phyloP scores from a whole-genome alignment of 2,329 filamentous ascomycete genomes.

The Cadophora gregata region DNA sequence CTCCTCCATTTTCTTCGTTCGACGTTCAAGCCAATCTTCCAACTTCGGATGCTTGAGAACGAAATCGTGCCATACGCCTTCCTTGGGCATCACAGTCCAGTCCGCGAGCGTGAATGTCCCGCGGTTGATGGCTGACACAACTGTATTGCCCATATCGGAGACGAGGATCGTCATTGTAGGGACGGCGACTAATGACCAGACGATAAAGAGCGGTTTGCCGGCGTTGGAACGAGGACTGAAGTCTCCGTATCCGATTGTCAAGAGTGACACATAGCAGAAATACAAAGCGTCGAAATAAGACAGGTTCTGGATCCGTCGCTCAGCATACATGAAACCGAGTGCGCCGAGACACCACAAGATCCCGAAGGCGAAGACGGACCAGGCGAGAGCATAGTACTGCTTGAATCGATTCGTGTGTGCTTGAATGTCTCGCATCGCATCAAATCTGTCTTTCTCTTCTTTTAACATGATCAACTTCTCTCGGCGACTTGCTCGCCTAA shows the following conservation, averaged over 20 bases:
- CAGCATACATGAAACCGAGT: slow-evolving; percentile 66
- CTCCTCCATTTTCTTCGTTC: slow-evolving; percentile 48
- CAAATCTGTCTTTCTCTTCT: slow-evolving; percentile 64
- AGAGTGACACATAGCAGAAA: slow-evolving; percentile 70
- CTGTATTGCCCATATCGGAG: slow-evolving; percentile 67
- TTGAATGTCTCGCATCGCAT: slow-evolving; percentile 69
- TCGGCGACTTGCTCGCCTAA: slow-evolving; percentile 31
- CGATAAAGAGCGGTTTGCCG: slow-evolving; percentile 71
- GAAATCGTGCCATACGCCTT: slow-evolving; percentile 59
- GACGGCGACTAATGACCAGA: slow-evolving; percentile 72
- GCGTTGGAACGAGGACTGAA: slow-evolving; percentile 67
- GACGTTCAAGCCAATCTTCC: slow-evolving; percentile 45
- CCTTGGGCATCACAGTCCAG: slow-evolving; percentile 68
- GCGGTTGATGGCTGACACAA: slow-evolving; percentile 67
- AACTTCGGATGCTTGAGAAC: slow-evolving; percentile 55
- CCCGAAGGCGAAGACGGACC: slow-evolving; percentile 64
- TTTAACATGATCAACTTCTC: slow-evolving; percentile 59
- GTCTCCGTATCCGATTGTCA: slow-evolving; percentile 76
- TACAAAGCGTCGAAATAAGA: slow-evolving; percentile 71
- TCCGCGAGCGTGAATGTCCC: slow-evolving; percentile 65
- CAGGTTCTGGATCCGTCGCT: slow-evolving; percentile 57
- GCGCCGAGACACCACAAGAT: slow-evolving; percentile 71
- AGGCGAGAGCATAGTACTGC: slow-evolving; percentile 62
- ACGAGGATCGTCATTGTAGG: slow-evolving; percentile 74
- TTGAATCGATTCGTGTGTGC: slow-evolving; percentile 63